Conservation (phyloP, 164 flowering plant species). For the Chimonanthus praecox region DNA sequence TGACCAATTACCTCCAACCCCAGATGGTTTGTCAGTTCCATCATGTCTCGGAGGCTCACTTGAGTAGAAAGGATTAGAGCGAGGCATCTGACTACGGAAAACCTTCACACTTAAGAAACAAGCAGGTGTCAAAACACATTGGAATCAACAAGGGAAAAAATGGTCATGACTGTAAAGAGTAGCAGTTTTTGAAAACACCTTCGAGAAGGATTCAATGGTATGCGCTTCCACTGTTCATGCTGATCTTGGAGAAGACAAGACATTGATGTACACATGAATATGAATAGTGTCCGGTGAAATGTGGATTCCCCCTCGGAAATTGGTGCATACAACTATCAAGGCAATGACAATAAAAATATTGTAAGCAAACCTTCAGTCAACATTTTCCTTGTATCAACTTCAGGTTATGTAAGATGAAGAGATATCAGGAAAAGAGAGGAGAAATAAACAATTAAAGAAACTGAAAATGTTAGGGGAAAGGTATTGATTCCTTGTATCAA, state of each 20-base stretch:
- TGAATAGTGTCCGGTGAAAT: constrained; percentile 71
- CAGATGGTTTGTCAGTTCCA: constrained; percentile 47
- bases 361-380: neutral
- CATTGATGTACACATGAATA: constrained; percentile 90
- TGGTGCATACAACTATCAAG: constrained; percentile 72
- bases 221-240: constrained; percentile 75
- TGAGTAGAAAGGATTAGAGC: constrained; percentile 68
- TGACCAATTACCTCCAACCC: constrained; percentile 48
- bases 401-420: neutral
- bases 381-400: no score
- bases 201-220: constrained; percentile 41
- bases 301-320: constrained; percentile 50
- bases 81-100: constrained; percentile 75
- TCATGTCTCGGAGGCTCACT: constrained; percentile 50
- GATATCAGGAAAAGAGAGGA: neutral
- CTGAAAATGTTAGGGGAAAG: neutral
- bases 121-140: constrained; percentile 11
- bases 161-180: neutral
- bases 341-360: neutral
- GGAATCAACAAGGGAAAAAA: neutral
- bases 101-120: constrained; percentile 75
- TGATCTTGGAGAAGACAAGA: constrained; percentile 72
- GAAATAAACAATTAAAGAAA: neutral
- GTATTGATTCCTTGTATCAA: neutral
- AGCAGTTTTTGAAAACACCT: constrained; percentile 39